Percentiles rank a stretch among this genome's conserved stretches.
Evolutionary conservation across 495 filamentous ascomycete genomes (phyloP).

Genomic region (Annulohypoxylon nitens): DNA sequence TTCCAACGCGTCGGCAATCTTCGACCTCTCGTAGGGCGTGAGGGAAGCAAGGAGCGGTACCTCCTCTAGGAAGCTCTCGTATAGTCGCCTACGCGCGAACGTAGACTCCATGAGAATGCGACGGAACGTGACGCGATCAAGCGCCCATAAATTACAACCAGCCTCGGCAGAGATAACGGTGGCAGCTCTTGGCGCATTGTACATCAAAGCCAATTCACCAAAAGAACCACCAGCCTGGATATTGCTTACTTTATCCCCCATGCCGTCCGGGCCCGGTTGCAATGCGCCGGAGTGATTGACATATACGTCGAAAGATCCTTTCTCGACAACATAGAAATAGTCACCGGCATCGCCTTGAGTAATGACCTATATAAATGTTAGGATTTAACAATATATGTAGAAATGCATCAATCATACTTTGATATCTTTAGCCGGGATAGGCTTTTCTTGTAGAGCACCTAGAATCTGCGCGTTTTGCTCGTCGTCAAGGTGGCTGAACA

Average conservation of each 20-base stretch:
- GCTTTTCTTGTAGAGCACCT: constrained; percentile 92
- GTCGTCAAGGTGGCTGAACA: constrained; percentile 95
- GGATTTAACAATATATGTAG: constrained; percentile 2
- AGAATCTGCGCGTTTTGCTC: constrained; percentile 89
- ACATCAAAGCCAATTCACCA: constrained; percentile 97
- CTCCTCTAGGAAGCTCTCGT: constrained; percentile 97
- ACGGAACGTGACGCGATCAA: constrained; percentile 96
- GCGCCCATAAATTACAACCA: constrained; percentile 86
- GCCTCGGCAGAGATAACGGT: constrained; percentile 88
- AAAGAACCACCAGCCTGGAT: constrained; percentile 95
- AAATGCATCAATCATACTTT: constrained; percentile 65
- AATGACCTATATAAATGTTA: constrained; percentile 72
- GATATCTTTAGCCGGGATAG: constrained; percentile 93
- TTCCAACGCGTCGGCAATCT: constrained; percentile 96
- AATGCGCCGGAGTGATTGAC: constrained; percentile 85
- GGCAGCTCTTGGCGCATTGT: constrained; percentile 97
- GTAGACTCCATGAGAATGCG: constrained; percentile 98
- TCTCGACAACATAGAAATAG: constrained; percentile 97
- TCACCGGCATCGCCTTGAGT: constrained; percentile 95
- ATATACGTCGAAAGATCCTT: constrained; percentile 89
- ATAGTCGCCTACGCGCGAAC: constrained; percentile 94
- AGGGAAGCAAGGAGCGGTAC: constrained; percentile 88
- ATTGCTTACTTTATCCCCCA: constrained; percentile 84
- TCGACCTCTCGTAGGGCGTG: constrained; percentile 90
- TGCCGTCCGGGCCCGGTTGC: constrained; percentile 83